These are phyloP conservation scores for Hypocrella siamensis DNA, from an alignment of 2,329 filamentous ascomycete genomes.

Conservation along the genomic window DNA sequence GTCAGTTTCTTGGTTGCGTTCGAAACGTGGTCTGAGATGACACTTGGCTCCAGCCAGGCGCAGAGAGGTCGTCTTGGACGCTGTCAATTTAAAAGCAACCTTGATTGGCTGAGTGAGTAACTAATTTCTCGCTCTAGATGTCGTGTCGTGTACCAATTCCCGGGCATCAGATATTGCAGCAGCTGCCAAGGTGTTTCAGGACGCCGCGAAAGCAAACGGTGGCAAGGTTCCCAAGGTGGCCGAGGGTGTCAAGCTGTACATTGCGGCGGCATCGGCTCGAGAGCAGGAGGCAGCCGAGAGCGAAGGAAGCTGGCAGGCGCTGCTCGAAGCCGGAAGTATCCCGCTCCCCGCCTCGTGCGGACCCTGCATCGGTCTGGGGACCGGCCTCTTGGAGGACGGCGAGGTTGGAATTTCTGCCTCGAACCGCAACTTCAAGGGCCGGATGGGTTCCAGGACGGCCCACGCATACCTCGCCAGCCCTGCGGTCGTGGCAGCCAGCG, in stretches of 20 bases:
- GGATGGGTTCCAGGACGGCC: slow-evolving; percentile 52
- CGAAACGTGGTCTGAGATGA: too few relatives aligned
- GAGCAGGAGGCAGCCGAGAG: slow-evolving; percentile 70
- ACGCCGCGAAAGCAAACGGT: slow-evolving; percentile 42
- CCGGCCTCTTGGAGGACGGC: slow-evolving; percentile 51
- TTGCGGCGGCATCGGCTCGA: slow-evolving; percentile 66
- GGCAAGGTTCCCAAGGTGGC: slow-evolving; percentile 56
- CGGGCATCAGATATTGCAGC: slow-evolving; percentile 48
- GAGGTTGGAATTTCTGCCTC: slow-evolving; percentile 71
- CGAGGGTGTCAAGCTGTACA: slow-evolving; percentile 67
- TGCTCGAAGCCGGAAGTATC: slow-evolving; percentile 47
- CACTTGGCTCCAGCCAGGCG: too few relatives aligned
- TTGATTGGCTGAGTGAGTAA: too few relatives aligned
- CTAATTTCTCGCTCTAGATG: too few relatives aligned
- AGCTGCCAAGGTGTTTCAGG: slow-evolving; percentile 57
- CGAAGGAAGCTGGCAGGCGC: slow-evolving; percentile 68
- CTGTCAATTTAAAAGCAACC: too few relatives aligned
- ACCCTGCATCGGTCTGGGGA: slow-evolving; percentile 60
- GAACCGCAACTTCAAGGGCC: slow-evolving; percentile 82
- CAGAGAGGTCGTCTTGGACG: too few relatives aligned
- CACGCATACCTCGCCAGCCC: slow-evolving; percentile 75
- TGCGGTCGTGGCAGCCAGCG: slow-evolving; percentile 79
- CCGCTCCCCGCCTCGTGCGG: slow-evolving; percentile 34
- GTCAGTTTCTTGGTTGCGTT: too few relatives aligned
- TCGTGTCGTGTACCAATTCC: slow-evolving; percentile 83